Evolutionary conservation across 441 rosid genomes (phyloP).

Genomic region (Metrosideros polymorpha): DNA sequence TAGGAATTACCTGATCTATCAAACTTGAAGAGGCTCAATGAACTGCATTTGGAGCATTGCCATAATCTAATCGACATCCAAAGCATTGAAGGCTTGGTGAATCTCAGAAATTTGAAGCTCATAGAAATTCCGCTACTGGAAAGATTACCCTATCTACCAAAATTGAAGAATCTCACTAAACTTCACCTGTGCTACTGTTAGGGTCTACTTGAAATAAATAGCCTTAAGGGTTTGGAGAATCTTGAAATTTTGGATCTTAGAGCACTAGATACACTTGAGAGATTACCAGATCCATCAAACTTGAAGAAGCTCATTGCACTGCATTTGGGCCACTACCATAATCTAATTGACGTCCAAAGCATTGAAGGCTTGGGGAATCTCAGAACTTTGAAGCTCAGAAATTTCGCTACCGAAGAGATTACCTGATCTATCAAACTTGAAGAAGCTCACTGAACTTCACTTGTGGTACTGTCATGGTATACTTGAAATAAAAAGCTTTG

Average conservation of each 20-base stretch:
- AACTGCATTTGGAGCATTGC: not conserved
- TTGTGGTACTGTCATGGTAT: too few species aligned
- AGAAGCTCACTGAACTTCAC: too few species aligned
- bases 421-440: too few species aligned
- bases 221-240: too few species aligned
- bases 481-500: too few species aligned
- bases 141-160: too few species aligned
- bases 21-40: not conserved
- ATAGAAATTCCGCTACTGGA: not conserved
- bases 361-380: not conserved
- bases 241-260: too few species aligned
- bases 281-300: not conserved
- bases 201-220: too few species aligned
- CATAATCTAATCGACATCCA: not conserved
- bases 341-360: not conserved
- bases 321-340: not conserved
- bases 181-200: too few species aligned
- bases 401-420: too few species aligned
- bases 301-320: not conserved
- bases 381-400: not conserved
- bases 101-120: not conserved
- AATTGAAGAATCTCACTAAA: too few species aligned
- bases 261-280: not conserved
- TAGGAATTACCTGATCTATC: not conserved
- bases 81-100: not conserved